Conservation (phyloP, 2,329 filamentous ascomycete genomes). For the Magnaporthiopsis poae region DNA sequence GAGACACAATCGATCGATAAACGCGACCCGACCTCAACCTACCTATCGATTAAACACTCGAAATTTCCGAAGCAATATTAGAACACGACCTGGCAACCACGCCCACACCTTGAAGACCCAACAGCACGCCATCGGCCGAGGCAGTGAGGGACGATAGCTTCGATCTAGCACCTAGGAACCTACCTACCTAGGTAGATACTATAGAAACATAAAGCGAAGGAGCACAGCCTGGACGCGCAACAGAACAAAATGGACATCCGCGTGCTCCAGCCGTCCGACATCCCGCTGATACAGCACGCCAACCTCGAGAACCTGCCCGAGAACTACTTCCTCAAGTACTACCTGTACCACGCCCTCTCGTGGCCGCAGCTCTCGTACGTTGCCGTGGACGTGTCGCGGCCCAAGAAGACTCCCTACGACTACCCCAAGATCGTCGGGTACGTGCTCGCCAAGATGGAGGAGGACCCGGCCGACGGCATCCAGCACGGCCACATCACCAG, state of each 20-base stretch:
- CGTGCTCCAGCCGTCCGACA: slow-evolving; percentile 69
- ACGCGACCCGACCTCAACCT: not conserved
- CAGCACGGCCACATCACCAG: slow-evolving; percentile 95
- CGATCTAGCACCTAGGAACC: not conserved
- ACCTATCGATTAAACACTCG: too few relatives aligned
- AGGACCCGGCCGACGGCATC: slow-evolving; percentile 83
- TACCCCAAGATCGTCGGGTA: slow-evolving; percentile 98
- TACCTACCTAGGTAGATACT: too few relatives aligned
- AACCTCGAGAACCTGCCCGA: slow-evolving; percentile 98
- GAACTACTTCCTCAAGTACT: slow-evolving; percentile 99
- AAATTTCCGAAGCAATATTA: too few relatives aligned
- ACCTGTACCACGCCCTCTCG: slow-evolving; percentile 94
- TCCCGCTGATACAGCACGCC: slow-evolving; percentile 88
- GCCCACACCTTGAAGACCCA: too few relatives aligned
- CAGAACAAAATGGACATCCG: slow-evolving; percentile 70
- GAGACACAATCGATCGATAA: not conserved
- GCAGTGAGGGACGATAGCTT: not conserved
- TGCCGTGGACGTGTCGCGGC: slow-evolving; percentile 79
- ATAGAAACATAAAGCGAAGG: not conserved
- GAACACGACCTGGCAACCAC: too few relatives aligned
- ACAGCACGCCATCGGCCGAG: not conserved
- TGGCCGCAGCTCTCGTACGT: slow-evolving; percentile 98
- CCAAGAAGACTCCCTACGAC: slow-evolving; percentile 67
- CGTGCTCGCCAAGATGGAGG: slow-evolving; percentile 99
- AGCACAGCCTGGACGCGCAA: not conserved